Evolutionary conservation across 768 basidiomycete genomes (phyloP), one percentile per base, ranked within the genome.

Genomic region (Cystofilobasidium ferigula): DNA sequence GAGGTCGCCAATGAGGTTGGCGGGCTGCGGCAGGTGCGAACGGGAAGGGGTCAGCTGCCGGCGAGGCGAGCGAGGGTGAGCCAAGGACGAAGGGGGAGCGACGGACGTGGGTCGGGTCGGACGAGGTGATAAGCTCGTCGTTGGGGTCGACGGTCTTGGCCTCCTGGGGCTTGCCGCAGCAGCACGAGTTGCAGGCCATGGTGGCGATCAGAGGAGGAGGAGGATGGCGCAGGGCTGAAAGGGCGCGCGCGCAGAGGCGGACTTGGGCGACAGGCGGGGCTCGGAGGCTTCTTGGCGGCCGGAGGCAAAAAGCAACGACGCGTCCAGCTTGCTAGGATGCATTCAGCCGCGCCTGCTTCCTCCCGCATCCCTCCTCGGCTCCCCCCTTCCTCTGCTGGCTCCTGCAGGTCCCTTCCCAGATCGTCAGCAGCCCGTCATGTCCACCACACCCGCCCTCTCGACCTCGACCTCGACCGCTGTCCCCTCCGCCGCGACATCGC

Each of bases 1-100:
- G 1, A 93, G 80, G 72, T 88, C 87, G 36, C 87, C 87, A 61
- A 92, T 92, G 69, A 92, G 80, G 75, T 89, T 91, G n/a, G 90
- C 90, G 24, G 90, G 89, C 74, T 77, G 67, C n/a, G 7, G 30
- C 6, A 45, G 8, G 3, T 3, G 18, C 18, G 7, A 8, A 30
- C 12, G 8, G 9, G n/a, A 42, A 42, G 18, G 9, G 38, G 40
- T 38, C 1, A 7, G 20, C 13, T 32, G 12, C 43, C n/a, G 9
- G 48, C 61, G 28, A 51, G n/a, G 32, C 34, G 28, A 57, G 30
- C 34, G 32, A 35, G 18, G 57, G 35, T 20, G 36, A 18, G 32
- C 4, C 54, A 24, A 13, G 36, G 26, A 9, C 26, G 36, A 34
- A 28, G 18, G 20, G 36, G 14, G 63, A 30, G n/a, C 10, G 35